Evolutionary conservation across 495 filamentous ascomycete species (phyloP).

Genomic region (Penicillium simplicissimum): DNA sequence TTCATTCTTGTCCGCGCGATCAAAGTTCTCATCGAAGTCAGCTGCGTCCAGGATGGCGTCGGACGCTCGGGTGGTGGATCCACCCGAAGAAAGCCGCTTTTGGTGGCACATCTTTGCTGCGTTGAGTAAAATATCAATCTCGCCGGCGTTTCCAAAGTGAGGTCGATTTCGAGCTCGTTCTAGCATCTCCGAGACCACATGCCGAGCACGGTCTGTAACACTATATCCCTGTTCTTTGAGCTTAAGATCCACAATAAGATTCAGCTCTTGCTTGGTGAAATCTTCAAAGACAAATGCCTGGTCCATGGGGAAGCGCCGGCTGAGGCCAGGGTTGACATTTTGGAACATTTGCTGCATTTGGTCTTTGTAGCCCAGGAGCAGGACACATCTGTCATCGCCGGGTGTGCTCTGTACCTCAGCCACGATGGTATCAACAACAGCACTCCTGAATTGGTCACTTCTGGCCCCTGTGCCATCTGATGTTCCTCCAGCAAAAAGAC

Average conservation of each 20-base stretch:
- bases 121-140: slow-evolving; percentile 65
- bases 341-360: slow-evolving; percentile 78
- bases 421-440: slow-evolving; percentile 77
- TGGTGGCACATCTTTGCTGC: slow-evolving; percentile 61
- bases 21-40: slow-evolving; percentile 70
- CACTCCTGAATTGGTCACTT: slow-evolving; percentile 61
- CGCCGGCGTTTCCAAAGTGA: slow-evolving; percentile 59
- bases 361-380: slow-evolving; percentile 77
- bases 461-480: slow-evolving; percentile 19
- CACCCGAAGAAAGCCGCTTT: slow-evolving; percentile 37
- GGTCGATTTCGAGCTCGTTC: slow-evolving; percentile 43
- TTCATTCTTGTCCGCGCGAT: slow-evolving; percentile 50
- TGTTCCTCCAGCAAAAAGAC: slow-evolving; percentile 41
- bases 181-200: slow-evolving; percentile 44
- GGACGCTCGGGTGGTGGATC: slow-evolving; percentile 23
- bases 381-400: slow-evolving; percentile 75
- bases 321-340: slow-evolving; percentile 75
- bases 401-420: slow-evolving; percentile 77
- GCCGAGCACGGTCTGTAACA: slow-evolving; percentile 42
- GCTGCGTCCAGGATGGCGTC: slow-evolving; percentile 51
- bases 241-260: slow-evolving; percentile 55
- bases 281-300: slow-evolving; percentile 71
- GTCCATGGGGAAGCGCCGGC: slow-evolving; percentile 65
- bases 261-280: slow-evolving; percentile 60
- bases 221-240: slow-evolving; percentile 47